Percentiles rank a stretch among this genome's conserved stretches.
Evolutionary conservation across 768 basidiomycete genomes (phyloP).

Genomic region (Tricholoma sp.): DNA sequence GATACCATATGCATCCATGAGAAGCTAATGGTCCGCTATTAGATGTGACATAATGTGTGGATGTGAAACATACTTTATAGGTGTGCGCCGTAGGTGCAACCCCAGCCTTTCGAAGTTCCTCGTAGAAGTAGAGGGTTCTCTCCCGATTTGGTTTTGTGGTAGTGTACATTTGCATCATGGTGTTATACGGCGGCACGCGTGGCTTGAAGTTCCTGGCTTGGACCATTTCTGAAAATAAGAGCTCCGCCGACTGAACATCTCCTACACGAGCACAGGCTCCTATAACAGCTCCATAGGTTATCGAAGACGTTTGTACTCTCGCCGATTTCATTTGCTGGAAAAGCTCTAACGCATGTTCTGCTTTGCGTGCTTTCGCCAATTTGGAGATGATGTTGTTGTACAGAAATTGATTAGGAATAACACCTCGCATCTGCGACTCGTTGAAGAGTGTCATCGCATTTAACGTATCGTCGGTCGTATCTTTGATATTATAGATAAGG

Average conservation of each 20-base stretch:
- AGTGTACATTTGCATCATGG: constrained; percentile 96
- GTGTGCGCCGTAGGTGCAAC: constrained; percentile 85
- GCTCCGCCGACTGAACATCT: constrained; percentile 75
- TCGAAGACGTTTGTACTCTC: constrained; percentile 64
- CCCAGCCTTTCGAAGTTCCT: constrained; percentile 51
- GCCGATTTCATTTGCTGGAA: constrained; percentile 82
- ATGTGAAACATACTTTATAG: constrained; percentile 65
- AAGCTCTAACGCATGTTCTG: constrained; percentile 80
- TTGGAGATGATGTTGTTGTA: constrained; percentile 98
- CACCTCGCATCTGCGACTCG: constrained; percentile 66
- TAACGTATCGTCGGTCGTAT: constrained; percentile 92
- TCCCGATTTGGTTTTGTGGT: constrained; percentile 84
- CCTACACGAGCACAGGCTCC: constrained; percentile 93
- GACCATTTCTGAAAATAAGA: constrained; percentile 83
- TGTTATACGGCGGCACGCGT: constrained; percentile 93
- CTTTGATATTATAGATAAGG: constrained; percentile 80
- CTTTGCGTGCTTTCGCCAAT: constrained; percentile 90
- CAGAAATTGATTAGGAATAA: constrained; percentile 78
- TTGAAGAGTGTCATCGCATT: constrained; percentile 82
- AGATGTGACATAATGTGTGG: constrained; percentile 2
- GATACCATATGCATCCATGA: constrained; percentile 84
- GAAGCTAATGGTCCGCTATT: constrained; percentile 42
- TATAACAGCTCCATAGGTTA: constrained; percentile 94
- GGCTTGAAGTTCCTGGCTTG: constrained; percentile 70
- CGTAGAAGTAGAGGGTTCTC: constrained; percentile 70